phyloP scores from a whole-genome alignment of 306 rosid species.

The Vigna mungo region DNA sequence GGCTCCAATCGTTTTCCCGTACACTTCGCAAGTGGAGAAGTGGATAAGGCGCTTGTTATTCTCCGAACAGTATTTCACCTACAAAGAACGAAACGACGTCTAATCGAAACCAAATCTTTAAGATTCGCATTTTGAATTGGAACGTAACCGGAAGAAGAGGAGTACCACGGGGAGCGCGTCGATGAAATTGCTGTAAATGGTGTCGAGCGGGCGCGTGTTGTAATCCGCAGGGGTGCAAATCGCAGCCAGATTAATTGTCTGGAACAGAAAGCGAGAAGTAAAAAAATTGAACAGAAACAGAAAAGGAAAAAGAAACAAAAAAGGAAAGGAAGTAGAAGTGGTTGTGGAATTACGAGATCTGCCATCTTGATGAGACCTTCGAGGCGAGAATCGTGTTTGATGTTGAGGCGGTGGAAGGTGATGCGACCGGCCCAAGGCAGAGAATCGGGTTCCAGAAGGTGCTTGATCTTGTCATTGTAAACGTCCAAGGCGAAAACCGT shows the following conservation, averaged over 20 bases:
- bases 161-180: constrained; percentile 98
- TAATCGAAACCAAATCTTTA: constrained; percentile 25
- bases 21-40: constrained; percentile 99
- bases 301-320: background rate
- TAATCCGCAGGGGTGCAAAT: constrained; percentile 99
- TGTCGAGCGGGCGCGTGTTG: constrained; percentile 94
- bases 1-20: constrained; percentile 96
- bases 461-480: constrained; percentile 93
- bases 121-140: constrained; percentile 11
- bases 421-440: constrained; percentile 82
- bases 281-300: no score
- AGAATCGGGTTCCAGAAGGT: constrained; percentile 78
- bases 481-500: constrained; percentile 86
- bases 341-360: constrained; percentile 71
- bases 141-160: background rate
- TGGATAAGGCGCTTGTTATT: constrained; percentile 91
- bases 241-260: constrained; percentile 97
- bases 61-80: constrained; percentile 97
- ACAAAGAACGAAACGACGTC: constrained; percentile 3
- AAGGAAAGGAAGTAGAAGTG: no score
- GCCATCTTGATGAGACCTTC: constrained; percentile 95
- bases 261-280: background rate
- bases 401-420: constrained; percentile 94
- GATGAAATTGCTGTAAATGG: constrained; percentile 96
- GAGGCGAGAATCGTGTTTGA: constrained; percentile 89